A percentile compares a stretch with the other conserved stretches of the same genome.
These are phyloP conservation scores for Aureobasidium sp. DNA, from an alignment of 2,329 filamentous ascomycete genomes.

Conservation along the genomic window DNA sequence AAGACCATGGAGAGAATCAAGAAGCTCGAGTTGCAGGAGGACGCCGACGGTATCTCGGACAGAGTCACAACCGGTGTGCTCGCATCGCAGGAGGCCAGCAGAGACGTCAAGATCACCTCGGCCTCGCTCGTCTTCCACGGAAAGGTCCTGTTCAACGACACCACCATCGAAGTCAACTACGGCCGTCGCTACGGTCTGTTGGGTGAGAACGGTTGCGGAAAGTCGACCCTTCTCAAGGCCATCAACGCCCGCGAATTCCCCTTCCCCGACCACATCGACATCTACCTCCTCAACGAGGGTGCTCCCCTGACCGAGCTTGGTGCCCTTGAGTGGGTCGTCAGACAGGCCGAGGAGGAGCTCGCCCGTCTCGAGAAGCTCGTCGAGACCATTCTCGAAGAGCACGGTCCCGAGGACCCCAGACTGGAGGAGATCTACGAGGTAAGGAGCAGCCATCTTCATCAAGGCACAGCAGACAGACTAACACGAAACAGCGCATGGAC, in stretches of 20 bases:
- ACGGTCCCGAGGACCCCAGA: constrained; percentile 83
- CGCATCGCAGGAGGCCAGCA: constrained; percentile 71
- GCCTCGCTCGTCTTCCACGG: constrained; percentile 95
- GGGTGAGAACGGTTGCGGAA: constrained; percentile 98
- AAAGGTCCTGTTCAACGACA: constrained; percentile 88
- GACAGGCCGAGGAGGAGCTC: constrained; percentile 87
- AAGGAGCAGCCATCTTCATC: constrained; percentile 31
- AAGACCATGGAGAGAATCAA: constrained; percentile 70
- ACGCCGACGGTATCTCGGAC: constrained; percentile 92
- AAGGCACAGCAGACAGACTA: constrained; percentile 13
- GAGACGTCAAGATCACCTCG: constrained; percentile 95
- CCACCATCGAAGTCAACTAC: constrained; percentile 85
- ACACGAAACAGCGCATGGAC: constrained; percentile 65
- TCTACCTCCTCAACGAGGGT: constrained; percentile 97
- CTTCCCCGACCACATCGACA: constrained; percentile 92
- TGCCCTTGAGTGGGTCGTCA: constrained; percentile 95
- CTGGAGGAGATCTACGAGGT: constrained; percentile 95
- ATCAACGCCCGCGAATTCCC: constrained; percentile 91
- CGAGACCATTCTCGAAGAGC: constrained; percentile 82
- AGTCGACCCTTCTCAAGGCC: constrained; percentile 93
- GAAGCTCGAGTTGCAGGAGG: constrained; percentile 85
- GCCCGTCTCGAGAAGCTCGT: constrained; percentile 80
- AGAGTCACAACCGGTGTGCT: constrained; percentile 97
- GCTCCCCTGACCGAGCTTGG: constrained; percentile 81
- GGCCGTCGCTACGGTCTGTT: constrained; percentile 89